phyloP scores from a whole-genome alignment of 345 rosid genomes.

The Eucalyptus guilfoylei region DNA sequence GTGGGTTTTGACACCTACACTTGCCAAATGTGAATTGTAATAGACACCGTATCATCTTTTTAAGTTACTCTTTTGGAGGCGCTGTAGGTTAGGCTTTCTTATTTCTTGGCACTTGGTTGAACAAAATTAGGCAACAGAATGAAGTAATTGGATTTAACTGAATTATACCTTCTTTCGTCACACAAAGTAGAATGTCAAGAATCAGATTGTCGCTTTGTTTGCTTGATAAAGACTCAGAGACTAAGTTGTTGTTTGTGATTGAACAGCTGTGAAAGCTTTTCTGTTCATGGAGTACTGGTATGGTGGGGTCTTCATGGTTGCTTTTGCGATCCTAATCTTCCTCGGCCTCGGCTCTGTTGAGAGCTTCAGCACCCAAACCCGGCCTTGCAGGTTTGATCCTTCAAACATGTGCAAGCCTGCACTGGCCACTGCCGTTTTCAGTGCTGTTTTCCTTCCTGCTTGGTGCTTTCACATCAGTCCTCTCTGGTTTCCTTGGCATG shows the following conservation, averaged over 20 bases:
- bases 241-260: background rate
- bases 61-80: background rate
- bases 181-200: background rate
- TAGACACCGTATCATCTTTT: background rate
- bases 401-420: background rate
- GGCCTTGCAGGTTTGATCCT: background rate
- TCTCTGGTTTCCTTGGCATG: constrained; percentile 27
- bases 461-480: constrained; percentile 24
- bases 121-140: background rate
- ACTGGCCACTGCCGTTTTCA: background rate
- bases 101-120: background rate
- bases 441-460: constrained; percentile 1
- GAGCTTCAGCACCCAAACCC: background rate
- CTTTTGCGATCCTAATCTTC: background rate
- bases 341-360: background rate
- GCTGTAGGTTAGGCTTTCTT: background rate
- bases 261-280: background rate
- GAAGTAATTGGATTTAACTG: background rate
- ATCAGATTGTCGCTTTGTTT: background rate
- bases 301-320: background rate
- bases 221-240: background rate
- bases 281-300: background rate
- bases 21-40: background rate
- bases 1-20: background rate
- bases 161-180: background rate